Evolutionary conservation across 2,329 filamentous ascomycete species (phyloP).

Genomic region (Xylaria digitata): DNA sequence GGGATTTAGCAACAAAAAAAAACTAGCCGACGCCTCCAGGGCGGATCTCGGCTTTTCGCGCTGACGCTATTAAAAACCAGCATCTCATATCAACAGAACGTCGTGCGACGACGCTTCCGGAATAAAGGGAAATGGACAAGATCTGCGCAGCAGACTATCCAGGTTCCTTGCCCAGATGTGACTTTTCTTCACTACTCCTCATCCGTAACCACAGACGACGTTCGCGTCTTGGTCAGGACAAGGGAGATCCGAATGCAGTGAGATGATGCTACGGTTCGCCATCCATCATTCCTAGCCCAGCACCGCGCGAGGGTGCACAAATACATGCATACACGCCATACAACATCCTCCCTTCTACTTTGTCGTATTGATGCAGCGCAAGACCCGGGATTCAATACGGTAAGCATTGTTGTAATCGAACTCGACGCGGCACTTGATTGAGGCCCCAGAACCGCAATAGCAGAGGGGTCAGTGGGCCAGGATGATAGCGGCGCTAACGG

Average conservation of each 20-base stretch:
- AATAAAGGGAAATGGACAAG: conserved; percentile 4
- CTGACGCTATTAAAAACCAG: conserved; percentile 42
- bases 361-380: conserved; percentile 20
- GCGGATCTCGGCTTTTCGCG: conserved; percentile 18
- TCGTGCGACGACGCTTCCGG: conserved; percentile 23
- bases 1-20: conserved; percentile 19
- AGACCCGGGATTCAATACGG: conserved; percentile 1
- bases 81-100: conserved; percentile 46
- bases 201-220: conserved; percentile 24
- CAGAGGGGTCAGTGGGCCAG: conserved; percentile 35
- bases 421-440: conserved; percentile 49
- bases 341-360: conserved; percentile 32
- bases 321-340: conserved; percentile 16
- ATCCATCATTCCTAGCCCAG: conserved; percentile 40
- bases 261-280: conserved; percentile 47
- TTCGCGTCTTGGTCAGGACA: conserved; percentile 28
- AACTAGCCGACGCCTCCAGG: conserved; percentile 23
- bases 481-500: conserved; percentile 44
- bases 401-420: conserved; percentile 27
- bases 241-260: conserved; percentile 46
- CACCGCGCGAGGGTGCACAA: conserved; percentile 29
- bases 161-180: conserved; percentile 26
- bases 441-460: conserved; percentile 36
- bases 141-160: conserved; percentile 26
- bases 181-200: conserved; percentile 42